Base-by-base conservation (phyloP, 768 basidiomycete species). In the Hortiboletus campestris region DNA sequence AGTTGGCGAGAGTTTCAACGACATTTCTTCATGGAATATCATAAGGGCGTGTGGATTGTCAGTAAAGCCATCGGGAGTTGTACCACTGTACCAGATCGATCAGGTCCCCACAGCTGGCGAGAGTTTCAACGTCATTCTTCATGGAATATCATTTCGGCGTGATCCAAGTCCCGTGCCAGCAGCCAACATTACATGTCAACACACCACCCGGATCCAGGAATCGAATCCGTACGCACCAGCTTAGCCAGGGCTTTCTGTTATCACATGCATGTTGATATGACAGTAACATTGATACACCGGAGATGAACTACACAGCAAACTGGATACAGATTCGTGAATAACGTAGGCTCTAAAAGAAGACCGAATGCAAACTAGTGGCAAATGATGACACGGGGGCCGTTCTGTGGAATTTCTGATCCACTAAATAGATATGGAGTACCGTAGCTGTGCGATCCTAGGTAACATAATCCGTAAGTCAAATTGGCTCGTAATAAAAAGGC, bases 381-480 rank as follows among this genome's bases (percentile, higher is more conserved):
- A 6, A 51, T 7, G 17, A 51, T 43, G 40, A 47, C 42, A 55
- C 25, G 35, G 19, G 28, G 29, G 20, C n/a, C 25, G 19, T 49
- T 65, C 48, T 13, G n/a, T n/a, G 34, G 29, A 58, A 38, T 11
- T 49, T 60, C 54, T 55, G 52, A 47, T 57, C 20, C 17, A 60
- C 20, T n/a, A 53, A 53, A 31, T 17, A 16, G 34, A 39, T 11
- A 44, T 29, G 19, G 8, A 9, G 20, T 28, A n/a, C n/a, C n/a
- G n/a, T 51, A 42, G 51, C 46, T 53, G 16, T 61, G 44, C 22
- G 44, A 52, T 61, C 52, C 34, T 54, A 57, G 22, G 46, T 31
- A 60, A 61, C 41, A 44, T 48, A 35, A 49, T 25, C 14, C 46
- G 54, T 53, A 67, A 55, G 46, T 56, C 38, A 42, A 20, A 17